These are phyloP conservation scores for Pluteus cervinus DNA, from an alignment of 768 basidiomycete species.

Conservation along the genomic window DNA sequence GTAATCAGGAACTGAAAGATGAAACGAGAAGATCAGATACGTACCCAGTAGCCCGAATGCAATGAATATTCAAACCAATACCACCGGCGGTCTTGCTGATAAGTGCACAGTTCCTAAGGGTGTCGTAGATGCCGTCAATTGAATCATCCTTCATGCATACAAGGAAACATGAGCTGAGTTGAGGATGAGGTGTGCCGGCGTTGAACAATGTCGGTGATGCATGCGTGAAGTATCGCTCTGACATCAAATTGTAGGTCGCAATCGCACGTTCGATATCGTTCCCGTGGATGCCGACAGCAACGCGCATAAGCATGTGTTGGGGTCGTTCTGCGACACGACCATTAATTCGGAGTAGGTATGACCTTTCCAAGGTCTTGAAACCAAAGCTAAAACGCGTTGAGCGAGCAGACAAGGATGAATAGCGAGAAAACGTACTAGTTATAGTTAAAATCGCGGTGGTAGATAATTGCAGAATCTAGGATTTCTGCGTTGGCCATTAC, in stretches of 20 bases:
- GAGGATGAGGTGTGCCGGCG: constrained; percentile 93
- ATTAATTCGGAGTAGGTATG: constrained; percentile 91
- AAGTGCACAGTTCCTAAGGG: constrained; percentile 96
- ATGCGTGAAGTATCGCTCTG: constrained; percentile 97
- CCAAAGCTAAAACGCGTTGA: constrained; percentile 61
- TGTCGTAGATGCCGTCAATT: constrained; percentile 99
- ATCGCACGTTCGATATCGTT: constrained; percentile 80
- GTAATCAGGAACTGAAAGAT: constrained; percentile 2
- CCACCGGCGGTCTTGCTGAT: constrained; percentile 99
- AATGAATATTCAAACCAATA: constrained; percentile 93
- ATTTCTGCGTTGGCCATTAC: constrained; percentile 75
- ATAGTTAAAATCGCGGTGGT: constrained; percentile 97
- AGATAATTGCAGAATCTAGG: constrained; percentile 93
- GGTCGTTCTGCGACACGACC: constrained; percentile 95
- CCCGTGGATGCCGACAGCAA: constrained; percentile 96
- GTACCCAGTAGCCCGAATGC: constrained; percentile 92
- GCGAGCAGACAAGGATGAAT: not conserved
- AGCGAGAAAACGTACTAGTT: constrained; percentile 59
- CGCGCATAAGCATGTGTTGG: constrained; percentile 99
- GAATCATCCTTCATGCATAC: constrained; percentile 98
- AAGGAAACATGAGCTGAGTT: constrained; percentile 95
- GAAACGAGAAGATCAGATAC: constrained; percentile 13
- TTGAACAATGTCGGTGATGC: constrained; percentile 98
- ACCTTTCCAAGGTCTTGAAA: constrained; percentile 99
- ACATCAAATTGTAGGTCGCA: constrained; percentile 95